Evolutionary conservation across 2,329 filamentous ascomycete species (phyloP), one percentile per base, ranked within the genome.

Genomic region (Scedosporium apiospermum): DNA sequence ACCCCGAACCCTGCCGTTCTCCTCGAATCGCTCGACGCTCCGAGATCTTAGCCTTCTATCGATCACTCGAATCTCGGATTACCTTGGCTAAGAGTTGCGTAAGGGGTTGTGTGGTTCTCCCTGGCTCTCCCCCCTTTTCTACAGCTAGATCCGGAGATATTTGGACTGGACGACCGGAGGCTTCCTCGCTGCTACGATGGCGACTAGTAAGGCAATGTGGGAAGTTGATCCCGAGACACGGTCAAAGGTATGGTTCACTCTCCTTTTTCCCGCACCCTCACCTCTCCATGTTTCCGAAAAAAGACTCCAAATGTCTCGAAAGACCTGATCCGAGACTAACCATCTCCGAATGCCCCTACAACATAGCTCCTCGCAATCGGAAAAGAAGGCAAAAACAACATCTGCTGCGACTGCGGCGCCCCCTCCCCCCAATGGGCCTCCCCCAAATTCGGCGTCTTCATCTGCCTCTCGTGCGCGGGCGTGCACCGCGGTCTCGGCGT

Each of bases 361-460:
- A 27, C 14, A 49, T 74, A 96, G 91, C 87, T 99, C 73, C 86
- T 92, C 67, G 86, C 91, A 65, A 91, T 98, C 69, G 93, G 96
- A 75, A 96, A 96, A 76, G 88, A 88, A 69, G 88, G 91, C 69
- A 87, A 88, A 69, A 99, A 99, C 77, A 91, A 90, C 73, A 78
- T 85, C 70, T 99, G 95, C 80, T 93, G 93, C 79, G 95, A 99
- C 78, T 99, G 95, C 81, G 88, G 88, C 73, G 93, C 95, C 55
- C 93, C 95, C 23, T 96, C 91, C 69, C 95, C 95, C 66, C 95
- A 99, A 88, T 99, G 95, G 95, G 93, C 95, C 68, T 83, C 92
- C 44, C 95, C 95, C 67, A 99, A 99, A 77, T 96, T 99, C 73
- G 93, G 93, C 72, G 91, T 96, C 75, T 99, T 99, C 80, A 97